A percentile compares a stretch with the other conserved stretches of the same genome.
Conservation (phyloP, 2,329 filamentous ascomycete species). For the Tolypocladium capitatum region DNA sequence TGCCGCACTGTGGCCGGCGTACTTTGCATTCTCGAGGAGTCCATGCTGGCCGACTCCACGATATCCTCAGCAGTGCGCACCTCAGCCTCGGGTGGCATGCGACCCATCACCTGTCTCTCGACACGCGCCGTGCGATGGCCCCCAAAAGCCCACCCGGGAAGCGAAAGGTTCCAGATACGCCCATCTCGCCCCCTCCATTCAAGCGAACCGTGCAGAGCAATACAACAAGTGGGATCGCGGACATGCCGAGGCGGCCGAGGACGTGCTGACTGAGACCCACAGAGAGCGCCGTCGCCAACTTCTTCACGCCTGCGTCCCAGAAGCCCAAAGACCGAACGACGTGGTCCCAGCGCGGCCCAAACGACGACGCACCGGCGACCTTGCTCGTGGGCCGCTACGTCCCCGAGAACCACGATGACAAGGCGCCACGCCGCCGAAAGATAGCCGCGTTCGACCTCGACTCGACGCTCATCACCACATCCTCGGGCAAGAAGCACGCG, state of each 20-base stretch:
- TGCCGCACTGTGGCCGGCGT: slow-evolving; percentile 2
- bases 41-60: background rate
- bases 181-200: slow-evolving; percentile 39
- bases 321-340: slow-evolving; percentile 64
- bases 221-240: slow-evolving; percentile 30
- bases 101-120: background rate
- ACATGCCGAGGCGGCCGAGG: background rate
- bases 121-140: slow-evolving; percentile 10
- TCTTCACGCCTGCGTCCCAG: slow-evolving; percentile 79
- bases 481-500: slow-evolving; percentile 69
- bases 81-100: background rate
- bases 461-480: slow-evolving; percentile 70
- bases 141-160: slow-evolving; percentile 14
- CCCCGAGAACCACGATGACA: slow-evolving; percentile 23
- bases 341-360: slow-evolving; percentile 54
- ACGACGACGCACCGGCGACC: slow-evolving; percentile 35
- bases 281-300: slow-evolving; percentile 63
- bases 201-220: slow-evolving; percentile 39
- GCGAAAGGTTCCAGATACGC: slow-evolving; percentile 23
- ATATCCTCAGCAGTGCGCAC: background rate
- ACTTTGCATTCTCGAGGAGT: slow-evolving; percentile 1
- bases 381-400: slow-evolving; percentile 65
- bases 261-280: slow-evolving; percentile 6
- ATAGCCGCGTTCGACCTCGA: slow-evolving; percentile 69
- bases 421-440: slow-evolving; percentile 30